Evolutionary conservation across 352 stramenopile genomes (phyloP).

Genomic region (Albugo laibachii): DNA sequence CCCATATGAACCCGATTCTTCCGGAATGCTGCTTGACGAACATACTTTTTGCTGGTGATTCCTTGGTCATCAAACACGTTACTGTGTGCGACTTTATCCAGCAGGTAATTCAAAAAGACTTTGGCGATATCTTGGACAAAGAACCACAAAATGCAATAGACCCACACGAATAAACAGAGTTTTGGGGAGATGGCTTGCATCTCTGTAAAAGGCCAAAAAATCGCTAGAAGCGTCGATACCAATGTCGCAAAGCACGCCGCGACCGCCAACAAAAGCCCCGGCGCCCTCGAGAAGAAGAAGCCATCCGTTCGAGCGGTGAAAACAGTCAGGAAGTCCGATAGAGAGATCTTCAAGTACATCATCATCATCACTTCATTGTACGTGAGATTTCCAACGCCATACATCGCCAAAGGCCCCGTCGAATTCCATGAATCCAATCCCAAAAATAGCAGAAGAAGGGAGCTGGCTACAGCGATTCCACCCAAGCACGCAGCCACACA

Average conservation of each 20-base stretch:
- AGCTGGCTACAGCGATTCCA: conserved; percentile 60
- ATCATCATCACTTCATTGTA: conserved; percentile 83
- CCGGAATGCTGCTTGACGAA: conserved; percentile 37
- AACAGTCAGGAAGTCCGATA: conserved; percentile 87
- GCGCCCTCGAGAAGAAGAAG: conserved; percentile 64
- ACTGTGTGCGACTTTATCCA: conserved; percentile 31
- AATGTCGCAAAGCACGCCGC: conserved; percentile 58
- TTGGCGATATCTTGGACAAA: conserved; percentile 74
- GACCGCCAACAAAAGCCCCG: conserved; percentile 43
- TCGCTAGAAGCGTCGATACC: conserved; percentile 60
- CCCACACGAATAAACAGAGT: conserved; percentile 68
- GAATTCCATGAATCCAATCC: conserved; percentile 70
- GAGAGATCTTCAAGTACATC: conserved; percentile 89
- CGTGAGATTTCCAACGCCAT: conserved; percentile 39
- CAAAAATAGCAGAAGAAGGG: conserved; percentile 69
- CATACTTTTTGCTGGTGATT: conserved; percentile 33
- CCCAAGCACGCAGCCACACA: conserved; percentile 31
- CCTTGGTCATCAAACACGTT: conserved; percentile 33
- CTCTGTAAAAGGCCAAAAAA: conserved; percentile 68
- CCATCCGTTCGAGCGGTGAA: conserved; percentile 72
- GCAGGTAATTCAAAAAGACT: conserved; percentile 33
- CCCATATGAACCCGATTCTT: conserved; percentile 65
- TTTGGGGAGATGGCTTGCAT: conserved; percentile 60
- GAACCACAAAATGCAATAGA: conserved; percentile 78
- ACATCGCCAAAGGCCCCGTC: conserved; percentile 29